Evolutionary conservation across 495 filamentous ascomycete species (phyloP).

Genomic region (Tuber magnatum): DNA sequence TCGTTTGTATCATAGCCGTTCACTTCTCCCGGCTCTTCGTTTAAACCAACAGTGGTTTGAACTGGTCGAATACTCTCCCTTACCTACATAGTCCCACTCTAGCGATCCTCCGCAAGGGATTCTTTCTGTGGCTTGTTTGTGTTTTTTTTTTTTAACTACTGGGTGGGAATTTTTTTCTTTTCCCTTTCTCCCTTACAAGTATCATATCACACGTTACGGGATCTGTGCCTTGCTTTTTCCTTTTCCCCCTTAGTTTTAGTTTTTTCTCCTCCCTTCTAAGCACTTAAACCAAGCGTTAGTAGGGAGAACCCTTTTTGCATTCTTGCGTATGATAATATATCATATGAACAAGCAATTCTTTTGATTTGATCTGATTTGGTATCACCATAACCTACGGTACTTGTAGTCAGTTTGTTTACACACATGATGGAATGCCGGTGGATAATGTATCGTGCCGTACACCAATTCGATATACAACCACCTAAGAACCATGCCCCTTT

Average conservation of each 20-base stretch:
- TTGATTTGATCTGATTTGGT: not conserved
- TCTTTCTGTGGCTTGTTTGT: slow-evolving; percentile 7
- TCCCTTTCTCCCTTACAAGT: not conserved
- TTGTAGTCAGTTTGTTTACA: not conserved
- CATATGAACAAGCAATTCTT: not conserved
- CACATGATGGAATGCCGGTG: not conserved
- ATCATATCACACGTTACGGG: not conserved
- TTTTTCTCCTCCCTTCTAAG: not conserved
- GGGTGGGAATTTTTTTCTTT: not conserved
- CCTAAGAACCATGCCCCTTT: too few relatives aligned
- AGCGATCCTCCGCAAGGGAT: not conserved
- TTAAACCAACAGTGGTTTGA: not conserved
- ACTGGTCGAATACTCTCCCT: not conserved
- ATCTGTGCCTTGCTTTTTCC: not conserved
- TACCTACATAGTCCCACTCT: not conserved
- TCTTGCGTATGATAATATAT: slow-evolving; percentile 8
- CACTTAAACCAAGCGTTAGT: not conserved
- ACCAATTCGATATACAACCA: not conserved
- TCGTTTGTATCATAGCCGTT: not conserved
- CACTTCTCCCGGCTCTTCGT: not conserved
- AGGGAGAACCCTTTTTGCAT: not conserved
- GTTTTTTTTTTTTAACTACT: not conserved
- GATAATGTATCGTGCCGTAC: not conserved
- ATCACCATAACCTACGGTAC: not conserved
- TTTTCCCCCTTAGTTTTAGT: not conserved